Conservation (phyloP, 129 eudicot species). For the Ambrosia trifida region DNA sequence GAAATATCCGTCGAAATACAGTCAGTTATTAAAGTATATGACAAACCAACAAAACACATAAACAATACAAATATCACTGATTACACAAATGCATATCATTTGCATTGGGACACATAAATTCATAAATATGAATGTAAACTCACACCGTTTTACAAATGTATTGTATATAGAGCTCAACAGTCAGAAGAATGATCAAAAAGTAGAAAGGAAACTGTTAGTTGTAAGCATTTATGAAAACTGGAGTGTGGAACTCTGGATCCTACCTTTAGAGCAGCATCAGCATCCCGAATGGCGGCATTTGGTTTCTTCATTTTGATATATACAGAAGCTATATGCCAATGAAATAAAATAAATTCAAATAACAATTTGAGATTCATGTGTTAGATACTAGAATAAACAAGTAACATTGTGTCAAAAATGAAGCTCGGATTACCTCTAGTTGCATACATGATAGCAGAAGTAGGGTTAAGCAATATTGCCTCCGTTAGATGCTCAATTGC, state of each 20-base stretch:
- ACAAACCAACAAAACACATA: background rate
- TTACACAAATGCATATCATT: background rate
- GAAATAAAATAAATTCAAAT: slow-evolving; percentile 5
- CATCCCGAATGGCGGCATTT: slow-evolving; percentile 96
- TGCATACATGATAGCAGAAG: slow-evolving; percentile 92
- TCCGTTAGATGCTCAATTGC: slow-evolving; percentile 84
- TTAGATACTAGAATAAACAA: background rate
- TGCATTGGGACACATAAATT: background rate
- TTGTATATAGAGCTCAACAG: background rate
- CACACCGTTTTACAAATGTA: background rate
- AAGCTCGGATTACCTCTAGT: slow-evolving; percentile 64
- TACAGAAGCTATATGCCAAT: slow-evolving; percentile 55
- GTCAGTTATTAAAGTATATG: background rate
- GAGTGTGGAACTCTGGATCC: too few relatives aligned
- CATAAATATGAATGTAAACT: slow-evolving; percentile 16
- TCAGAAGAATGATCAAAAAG: background rate
- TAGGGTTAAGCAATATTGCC: slow-evolving; percentile 86
- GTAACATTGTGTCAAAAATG: background rate
- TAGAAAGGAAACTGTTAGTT: background rate
- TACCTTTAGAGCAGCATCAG: slow-evolving; percentile 92
- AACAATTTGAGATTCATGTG: too few relatives aligned
- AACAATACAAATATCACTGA: background rate
- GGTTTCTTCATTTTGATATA: slow-evolving; percentile 98
- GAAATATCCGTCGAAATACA: background rate
- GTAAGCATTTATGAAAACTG: slow-evolving; percentile 15